These are phyloP conservation scores for Russula griseocarnosa DNA, from an alignment of 768 basidiomycete species.

Conservation along the genomic window DNA sequence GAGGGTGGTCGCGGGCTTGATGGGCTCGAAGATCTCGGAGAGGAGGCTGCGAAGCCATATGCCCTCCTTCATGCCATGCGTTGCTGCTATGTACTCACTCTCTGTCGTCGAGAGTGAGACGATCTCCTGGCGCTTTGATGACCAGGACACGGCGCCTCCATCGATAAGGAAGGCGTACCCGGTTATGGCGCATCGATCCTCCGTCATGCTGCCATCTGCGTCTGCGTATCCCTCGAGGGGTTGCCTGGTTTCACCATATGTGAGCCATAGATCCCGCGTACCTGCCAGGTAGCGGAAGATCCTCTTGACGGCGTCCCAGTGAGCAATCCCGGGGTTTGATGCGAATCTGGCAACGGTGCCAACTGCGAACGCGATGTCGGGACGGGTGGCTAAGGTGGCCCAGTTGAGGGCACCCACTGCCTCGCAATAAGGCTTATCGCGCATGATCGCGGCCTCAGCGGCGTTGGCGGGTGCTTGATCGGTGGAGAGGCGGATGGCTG, in stretches of 20 bases:
- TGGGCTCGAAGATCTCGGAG: background rate
- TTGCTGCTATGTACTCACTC: slow-evolving; percentile 43
- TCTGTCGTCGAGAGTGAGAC: slow-evolving; percentile 37
- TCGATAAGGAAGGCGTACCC: slow-evolving; percentile 6
- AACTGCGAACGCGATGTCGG: background rate
- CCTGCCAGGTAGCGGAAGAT: background rate
- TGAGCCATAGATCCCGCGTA: background rate
- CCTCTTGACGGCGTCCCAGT: background rate
- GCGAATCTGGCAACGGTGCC: background rate
- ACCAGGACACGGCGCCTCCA: slow-evolving; percentile 37
- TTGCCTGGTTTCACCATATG: slow-evolving; percentile 17
- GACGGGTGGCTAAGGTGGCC: background rate
- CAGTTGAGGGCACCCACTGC: background rate
- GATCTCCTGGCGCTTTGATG: slow-evolving; percentile 37
- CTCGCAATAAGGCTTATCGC: background rate
- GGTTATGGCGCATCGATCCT: slow-evolving; percentile 30
- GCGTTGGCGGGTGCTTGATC: background rate
- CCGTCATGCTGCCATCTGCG: slow-evolving; percentile 32
- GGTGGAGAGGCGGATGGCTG: background rate
- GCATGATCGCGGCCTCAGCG: background rate
- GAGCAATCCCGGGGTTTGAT: background rate
- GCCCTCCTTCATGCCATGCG: background rate
- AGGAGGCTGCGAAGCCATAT: background rate
- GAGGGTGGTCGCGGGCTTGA: background rate
- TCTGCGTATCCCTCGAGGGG: slow-evolving; percentile 29